phyloP scores from a whole-genome alignment of 208 protist genomes.

The Crithidia brevicula region DNA sequence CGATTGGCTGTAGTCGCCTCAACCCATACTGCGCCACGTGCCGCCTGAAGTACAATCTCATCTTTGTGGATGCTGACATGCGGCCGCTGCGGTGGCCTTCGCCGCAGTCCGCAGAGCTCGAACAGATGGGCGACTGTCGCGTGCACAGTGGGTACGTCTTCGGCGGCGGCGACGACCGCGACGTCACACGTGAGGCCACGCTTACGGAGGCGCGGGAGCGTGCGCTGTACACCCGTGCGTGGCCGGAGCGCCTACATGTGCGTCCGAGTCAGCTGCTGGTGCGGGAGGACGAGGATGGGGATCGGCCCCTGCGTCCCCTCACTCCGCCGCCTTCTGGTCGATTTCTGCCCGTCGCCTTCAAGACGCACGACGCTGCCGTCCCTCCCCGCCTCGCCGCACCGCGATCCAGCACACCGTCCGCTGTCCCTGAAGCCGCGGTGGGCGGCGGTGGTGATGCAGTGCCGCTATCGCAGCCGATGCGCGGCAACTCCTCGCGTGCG shows the following conservation, averaged over 20 bases:
- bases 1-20: constrained; percentile 68
- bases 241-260: constrained; percentile 20
- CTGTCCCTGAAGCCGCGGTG: too few species aligned
- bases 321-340: constrained; percentile 20
- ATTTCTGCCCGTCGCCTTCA: constrained; percentile 27
- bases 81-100: constrained; percentile 54
- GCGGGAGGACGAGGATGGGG: constrained; percentile 12
- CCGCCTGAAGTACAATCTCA: constrained; percentile 68
- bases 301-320: constrained; percentile 28
- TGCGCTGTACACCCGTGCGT: constrained; percentile 10
- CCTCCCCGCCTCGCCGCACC: not conserved
- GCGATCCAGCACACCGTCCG: too few species aligned
- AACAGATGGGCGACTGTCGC: constrained; percentile 43
- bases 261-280: constrained; percentile 22
- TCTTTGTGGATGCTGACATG: constrained; percentile 75
- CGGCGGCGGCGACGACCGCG: constrained; percentile 12
- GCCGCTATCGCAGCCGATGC: too few species aligned
- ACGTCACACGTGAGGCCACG: not conserved
- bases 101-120: constrained; percentile 30
- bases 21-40: constrained; percentile 88
- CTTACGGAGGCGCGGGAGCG: constrained; percentile 34
- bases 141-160: constrained; percentile 52
- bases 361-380: constrained; percentile 5
- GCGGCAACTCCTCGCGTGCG: too few species aligned
- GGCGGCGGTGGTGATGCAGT: not conserved